phyloP scores from a whole-genome alignment of 305 asterid genomes.

The Rubia balearica region DNA sequence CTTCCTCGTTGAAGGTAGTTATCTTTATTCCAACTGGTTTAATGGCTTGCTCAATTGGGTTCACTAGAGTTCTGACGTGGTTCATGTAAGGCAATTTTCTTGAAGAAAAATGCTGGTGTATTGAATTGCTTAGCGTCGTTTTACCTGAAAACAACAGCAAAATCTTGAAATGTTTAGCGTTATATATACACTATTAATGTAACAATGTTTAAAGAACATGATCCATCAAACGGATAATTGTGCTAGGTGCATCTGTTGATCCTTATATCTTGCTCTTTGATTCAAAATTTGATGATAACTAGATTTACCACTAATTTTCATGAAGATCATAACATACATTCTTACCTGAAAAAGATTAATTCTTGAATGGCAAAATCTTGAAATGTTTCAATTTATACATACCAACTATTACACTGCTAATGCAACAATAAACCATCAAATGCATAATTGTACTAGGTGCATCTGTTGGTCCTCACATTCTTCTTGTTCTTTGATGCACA shows the following conservation, averaged over 20 bases:
- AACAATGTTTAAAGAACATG: neutral
- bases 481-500: neutral
- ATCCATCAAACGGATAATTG: too few species aligned
- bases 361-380: neutral
- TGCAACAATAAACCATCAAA: neutral
- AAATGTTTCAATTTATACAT: too few species aligned
- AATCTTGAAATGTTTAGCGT: neutral
- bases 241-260: too few species aligned
- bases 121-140: conserved; percentile 51
- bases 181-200: too few species aligned
- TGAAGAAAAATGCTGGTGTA: conserved; percentile 51
- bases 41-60: conserved; percentile 78
- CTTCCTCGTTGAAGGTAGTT: conserved; percentile 55
- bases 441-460: neutral
- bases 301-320: neutral
- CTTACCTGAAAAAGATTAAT: neutral
- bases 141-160: conserved; percentile 43
- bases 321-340: too few species aligned
- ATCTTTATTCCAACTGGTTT: conserved; percentile 55
- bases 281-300: neutral
- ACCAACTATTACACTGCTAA: neutral
- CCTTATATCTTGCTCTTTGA: too few species aligned
- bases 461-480: neutral
- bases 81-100: conserved; percentile 49
- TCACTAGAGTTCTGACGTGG: conserved; percentile 61